Conservation (phyloP, 345 rosid genomes). For the Eucalyptus urophylla region DNA sequence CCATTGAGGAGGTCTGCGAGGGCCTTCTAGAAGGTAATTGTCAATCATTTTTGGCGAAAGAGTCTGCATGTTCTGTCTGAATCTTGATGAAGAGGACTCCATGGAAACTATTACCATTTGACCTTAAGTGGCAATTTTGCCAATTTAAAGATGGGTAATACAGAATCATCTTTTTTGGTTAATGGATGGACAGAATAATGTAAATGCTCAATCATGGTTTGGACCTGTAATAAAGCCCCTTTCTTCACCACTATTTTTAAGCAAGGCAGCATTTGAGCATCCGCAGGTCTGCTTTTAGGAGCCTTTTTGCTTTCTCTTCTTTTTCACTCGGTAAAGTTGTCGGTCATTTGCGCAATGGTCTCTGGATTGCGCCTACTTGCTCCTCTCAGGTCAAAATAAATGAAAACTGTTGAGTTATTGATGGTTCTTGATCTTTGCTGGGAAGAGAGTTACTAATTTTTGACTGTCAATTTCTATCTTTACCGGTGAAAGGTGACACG, state of each 20-base stretch:
- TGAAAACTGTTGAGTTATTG: background rate
- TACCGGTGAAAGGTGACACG: background rate
- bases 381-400: background rate
- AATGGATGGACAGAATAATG: background rate
- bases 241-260: background rate
- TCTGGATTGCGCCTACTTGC: background rate
- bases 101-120: background rate
- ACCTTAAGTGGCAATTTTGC: background rate
- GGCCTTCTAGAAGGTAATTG: conserved; percentile 89
- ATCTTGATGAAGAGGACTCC: background rate
- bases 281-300: background rate
- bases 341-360: background rate
- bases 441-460: background rate
- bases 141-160: background rate
- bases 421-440: background rate
- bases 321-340: background rate
- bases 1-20: conserved; percentile 94
- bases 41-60: background rate
- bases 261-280: background rate
- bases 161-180: background rate
- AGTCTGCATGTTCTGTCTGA: background rate
- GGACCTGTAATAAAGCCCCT: background rate
- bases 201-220: background rate
- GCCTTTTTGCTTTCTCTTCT: background rate
- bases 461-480: background rate